phyloP scores from a whole-genome alignment of 371 early-diverging fungal species.

The Mortierella sp. region DNA sequence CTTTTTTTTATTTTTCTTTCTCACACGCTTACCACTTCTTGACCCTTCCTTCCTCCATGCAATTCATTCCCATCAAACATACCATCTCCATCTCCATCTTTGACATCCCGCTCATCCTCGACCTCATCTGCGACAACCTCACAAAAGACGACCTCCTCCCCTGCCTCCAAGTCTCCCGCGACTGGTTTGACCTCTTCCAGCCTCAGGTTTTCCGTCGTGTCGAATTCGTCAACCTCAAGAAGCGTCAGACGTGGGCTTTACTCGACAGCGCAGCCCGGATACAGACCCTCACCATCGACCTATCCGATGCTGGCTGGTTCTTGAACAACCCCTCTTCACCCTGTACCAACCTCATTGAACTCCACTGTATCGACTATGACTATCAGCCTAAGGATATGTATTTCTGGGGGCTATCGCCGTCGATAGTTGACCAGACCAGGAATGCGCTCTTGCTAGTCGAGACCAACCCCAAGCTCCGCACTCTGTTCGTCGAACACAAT shows the following conservation, averaged over 20 bases:
- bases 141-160: neutral
- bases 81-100: neutral
- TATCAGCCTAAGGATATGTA: neutral
- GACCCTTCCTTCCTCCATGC: neutral
- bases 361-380: constrained; percentile 18
- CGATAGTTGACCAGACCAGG: neutral
- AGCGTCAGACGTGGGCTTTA: constrained; percentile 14
- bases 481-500: neutral
- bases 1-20: neutral
- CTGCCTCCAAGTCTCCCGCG: constrained; percentile 17
- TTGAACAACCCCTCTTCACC: neutral
- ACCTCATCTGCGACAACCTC: constrained; percentile 8
- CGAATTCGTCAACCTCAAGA: constrained; percentile 10
- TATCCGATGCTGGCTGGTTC: constrained; percentile 17
- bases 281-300: constrained; percentile 13
- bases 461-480: constrained; percentile 7
- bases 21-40: neutral
- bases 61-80: neutral
- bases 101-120: constrained; percentile 3
- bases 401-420: too few species aligned
- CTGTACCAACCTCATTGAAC: constrained; percentile 11
- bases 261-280: constrained; percentile 18
- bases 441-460: neutral
- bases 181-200: constrained; percentile 7
- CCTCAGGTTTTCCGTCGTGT: constrained; percentile 7